Conservation (phyloP, 2,329 filamentous ascomycete genomes). For the Polytolypa hystricis region DNA sequence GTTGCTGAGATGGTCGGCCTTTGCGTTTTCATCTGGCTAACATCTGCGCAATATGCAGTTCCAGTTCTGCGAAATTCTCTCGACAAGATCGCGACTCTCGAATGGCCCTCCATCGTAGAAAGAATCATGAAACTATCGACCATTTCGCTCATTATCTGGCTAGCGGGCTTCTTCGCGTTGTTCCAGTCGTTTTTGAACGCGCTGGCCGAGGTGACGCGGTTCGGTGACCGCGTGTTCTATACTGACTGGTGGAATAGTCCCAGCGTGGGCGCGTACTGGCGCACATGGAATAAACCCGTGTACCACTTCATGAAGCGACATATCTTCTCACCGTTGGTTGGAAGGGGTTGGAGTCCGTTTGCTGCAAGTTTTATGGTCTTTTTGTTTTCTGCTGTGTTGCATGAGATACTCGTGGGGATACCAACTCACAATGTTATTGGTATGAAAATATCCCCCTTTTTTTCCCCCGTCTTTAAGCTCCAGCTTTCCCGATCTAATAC, state of each 20-base stretch:
- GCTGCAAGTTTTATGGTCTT: slow-evolving; percentile 74
- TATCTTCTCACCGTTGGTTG: slow-evolving; percentile 78
- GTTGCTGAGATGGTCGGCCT: slow-evolving; percentile 66
- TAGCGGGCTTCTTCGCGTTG: slow-evolving; percentile 91
- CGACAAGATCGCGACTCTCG: slow-evolving; percentile 70
- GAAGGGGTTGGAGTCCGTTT: slow-evolving; percentile 63
- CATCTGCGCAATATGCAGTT: slow-evolving; percentile 85
- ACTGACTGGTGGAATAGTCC: slow-evolving; percentile 96
- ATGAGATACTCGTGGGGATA: slow-evolving; percentile 85
- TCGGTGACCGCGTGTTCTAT: slow-evolving; percentile 91
- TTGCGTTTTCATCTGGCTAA: slow-evolving; percentile 87
- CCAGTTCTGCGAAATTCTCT: slow-evolving; percentile 84
- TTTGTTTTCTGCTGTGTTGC: slow-evolving; percentile 73
- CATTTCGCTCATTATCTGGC: slow-evolving; percentile 91
- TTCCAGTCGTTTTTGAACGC: slow-evolving; percentile 92
- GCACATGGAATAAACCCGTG: slow-evolving; percentile 95
- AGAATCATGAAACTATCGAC: slow-evolving; percentile 89
- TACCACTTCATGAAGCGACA: slow-evolving; percentile 95
- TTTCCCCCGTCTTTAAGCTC: background rate
- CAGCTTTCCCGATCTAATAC: background rate
- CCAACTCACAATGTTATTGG: slow-evolving; percentile 90
- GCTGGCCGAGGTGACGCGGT: slow-evolving; percentile 76
- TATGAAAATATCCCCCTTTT: slow-evolving; percentile 29
- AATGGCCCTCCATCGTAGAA: slow-evolving; percentile 73
- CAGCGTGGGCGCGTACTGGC: slow-evolving; percentile 81